A percentile compares a stretch with the other conserved stretches of the same genome.
Conservation (phyloP, 192 early-diverging fungal species). For the Funneliformis mosseae region DNA sequence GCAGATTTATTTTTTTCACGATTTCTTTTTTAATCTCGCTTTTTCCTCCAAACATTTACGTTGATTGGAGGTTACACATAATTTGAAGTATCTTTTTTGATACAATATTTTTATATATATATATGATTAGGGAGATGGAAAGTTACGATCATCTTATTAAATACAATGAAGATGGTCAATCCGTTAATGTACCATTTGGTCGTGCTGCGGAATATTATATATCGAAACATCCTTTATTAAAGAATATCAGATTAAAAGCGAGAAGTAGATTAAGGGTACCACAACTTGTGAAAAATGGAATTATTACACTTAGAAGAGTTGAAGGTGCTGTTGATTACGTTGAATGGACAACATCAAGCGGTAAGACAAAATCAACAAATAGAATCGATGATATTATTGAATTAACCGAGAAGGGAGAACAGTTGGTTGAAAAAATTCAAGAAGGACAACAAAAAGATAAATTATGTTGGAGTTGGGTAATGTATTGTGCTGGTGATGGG, state of each 20-base stretch:
- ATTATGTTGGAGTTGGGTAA: constrained; percentile 24
- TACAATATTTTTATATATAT: background rate
- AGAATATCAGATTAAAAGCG: constrained; percentile 17
- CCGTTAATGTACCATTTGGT: constrained; percentile 21
- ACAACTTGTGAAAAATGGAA: background rate
- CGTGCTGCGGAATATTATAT: constrained; percentile 31
- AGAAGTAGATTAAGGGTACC: constrained; percentile 2
- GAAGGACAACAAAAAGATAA: constrained; percentile 6
- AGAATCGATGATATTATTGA: constrained; percentile 24
- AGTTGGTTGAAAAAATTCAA: constrained; percentile 10
- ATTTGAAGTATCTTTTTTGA: background rate
- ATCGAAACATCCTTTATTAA: constrained; percentile 19
- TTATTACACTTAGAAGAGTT: constrained; percentile 7
- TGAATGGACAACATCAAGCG: constrained; percentile 18
- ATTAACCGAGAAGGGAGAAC: constrained; percentile 10
- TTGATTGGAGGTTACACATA: background rate
- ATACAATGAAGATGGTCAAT: constrained; percentile 11
- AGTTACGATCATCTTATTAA: constrained; percentile 20
- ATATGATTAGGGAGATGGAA: background rate
- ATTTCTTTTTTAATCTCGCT: no score
- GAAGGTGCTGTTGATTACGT: constrained; percentile 14
- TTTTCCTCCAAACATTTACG: no score
- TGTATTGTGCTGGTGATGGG: constrained; percentile 22
- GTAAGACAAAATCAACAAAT: constrained; percentile 27
- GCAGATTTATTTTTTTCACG: no score